A percentile compares a stretch with the other conserved stretches of the same genome.
These are phyloP conservation scores for Hura crepitans DNA, from an alignment of 441 rosid genomes.

Conservation along the genomic window DNA sequence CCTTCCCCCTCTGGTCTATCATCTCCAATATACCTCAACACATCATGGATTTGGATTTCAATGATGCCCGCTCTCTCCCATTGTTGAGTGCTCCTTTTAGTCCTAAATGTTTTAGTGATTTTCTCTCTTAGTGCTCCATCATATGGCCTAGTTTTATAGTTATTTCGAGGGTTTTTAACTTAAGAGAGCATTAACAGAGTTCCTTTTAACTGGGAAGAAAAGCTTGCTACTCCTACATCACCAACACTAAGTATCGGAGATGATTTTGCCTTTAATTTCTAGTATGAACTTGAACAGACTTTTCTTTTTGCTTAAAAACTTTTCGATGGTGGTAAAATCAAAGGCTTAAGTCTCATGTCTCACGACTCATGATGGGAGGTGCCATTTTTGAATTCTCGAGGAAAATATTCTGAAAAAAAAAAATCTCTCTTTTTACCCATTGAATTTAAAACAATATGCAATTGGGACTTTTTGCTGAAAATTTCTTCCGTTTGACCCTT, in stretches of 20 bases:
- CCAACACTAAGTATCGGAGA: slow-evolving; percentile 34
- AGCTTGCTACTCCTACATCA: slow-evolving; percentile 54
- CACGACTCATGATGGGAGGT: no score
- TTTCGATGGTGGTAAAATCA: slow-evolving; percentile 75
- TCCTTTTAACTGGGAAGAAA: slow-evolving; percentile 59
- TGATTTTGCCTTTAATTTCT: slow-evolving; percentile 72
- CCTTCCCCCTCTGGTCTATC: no score
- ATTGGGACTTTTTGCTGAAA: no score
- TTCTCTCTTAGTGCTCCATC: slow-evolving; percentile 66
- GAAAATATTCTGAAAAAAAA: no score
- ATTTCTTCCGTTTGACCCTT: no score
- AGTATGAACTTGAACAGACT: slow-evolving; percentile 33
- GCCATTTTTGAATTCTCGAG: no score
- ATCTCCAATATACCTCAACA: slow-evolving; percentile 39
- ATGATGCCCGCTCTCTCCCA: slow-evolving; percentile 38
- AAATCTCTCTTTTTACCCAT: no score
- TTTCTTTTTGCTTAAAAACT: slow-evolving; percentile 77
- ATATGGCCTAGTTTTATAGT: slow-evolving; percentile 48
- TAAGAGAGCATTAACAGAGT: neutral
- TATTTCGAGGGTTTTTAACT: slow-evolving; percentile 28
- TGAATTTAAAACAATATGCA: no score
- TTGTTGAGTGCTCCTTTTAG: slow-evolving; percentile 62
- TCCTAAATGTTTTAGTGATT: slow-evolving; percentile 51
- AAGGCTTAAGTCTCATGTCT: slow-evolving; percentile 67
- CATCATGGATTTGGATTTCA: slow-evolving; percentile 51